Base-by-base conservation (phyloP, 768 basidiomycete genomes). In the Hygrocybe punicea region DNA sequence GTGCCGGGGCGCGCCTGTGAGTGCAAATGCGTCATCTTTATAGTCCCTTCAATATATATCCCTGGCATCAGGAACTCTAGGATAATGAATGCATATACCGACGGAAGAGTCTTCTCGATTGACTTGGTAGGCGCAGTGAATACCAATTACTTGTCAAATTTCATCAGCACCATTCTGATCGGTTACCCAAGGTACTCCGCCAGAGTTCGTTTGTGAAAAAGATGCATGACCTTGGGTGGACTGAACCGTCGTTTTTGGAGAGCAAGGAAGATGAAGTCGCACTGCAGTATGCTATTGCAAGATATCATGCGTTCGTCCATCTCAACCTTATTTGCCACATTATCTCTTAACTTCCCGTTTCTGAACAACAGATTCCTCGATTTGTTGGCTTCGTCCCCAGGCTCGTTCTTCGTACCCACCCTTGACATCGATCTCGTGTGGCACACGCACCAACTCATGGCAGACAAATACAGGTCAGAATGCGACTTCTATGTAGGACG, bases 401-500 rank as follows among this genome's bases (percentile, higher is more conserved):
- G 62, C 8, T 64, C 73, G 0, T 77, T 81, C 65, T 73, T 78
- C 37, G 82, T 84, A 2, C 84, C 85, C 9, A 87, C 85, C 1
- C 67, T 89, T n/a, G 86, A 89, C 58, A 87, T 90, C 36, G 88
- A 89, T 60, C 73, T 91, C 17, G 81, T 78, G 4, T 89, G 87
- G 87, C 88, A 91, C 60, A 86, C 85, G 0, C 86, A 89, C 56
- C 87, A 88, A 60, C 75, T 89, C 5, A 72, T 78, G 65, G 74
- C 75, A 0, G 57, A 55, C 2, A 70, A 72, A 35, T 89, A 89
- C 62, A 62, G 65, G 4, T 48, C 58, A 1, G 79, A 85, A 56
- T 80, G 81, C 44, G 66, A 67, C 55, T 67, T 52, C 11, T 75
- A 73, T 51, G 58, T 83, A 3, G 75, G 78, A 0, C 74, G 76